phyloP scores from a whole-genome alignment of 192 early-diverging fungal species.

The Spinellus fusiger region DNA sequence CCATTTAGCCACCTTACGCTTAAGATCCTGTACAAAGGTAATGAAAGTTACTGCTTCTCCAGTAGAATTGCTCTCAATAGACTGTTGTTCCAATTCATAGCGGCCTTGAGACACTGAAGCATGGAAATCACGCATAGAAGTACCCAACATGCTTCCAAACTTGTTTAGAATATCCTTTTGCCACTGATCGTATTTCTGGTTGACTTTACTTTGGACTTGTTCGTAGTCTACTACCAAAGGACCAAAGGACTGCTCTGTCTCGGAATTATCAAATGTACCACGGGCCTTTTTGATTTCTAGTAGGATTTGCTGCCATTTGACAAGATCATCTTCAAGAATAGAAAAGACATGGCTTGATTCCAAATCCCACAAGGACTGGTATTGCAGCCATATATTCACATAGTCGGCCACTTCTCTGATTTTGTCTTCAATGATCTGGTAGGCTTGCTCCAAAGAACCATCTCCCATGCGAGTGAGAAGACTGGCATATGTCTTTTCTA shows the following conservation, averaged over 20 bases:
- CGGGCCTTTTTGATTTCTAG: constrained; percentile 92
- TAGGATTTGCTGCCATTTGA: constrained; percentile 90
- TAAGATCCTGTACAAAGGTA: constrained; percentile 93
- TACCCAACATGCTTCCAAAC: constrained; percentile 78
- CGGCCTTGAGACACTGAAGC: constrained; percentile 69
- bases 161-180: constrained; percentile 91
- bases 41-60: constrained; percentile 90
- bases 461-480: constrained; percentile 66
- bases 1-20: constrained; percentile 77
- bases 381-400: constrained; percentile 92
- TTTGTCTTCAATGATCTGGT: constrained; percentile 77
- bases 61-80: constrained; percentile 78
- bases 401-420: constrained; percentile 74
- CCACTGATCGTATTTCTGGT: constrained; percentile 96
- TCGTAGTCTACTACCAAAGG: constrained; percentile 88
- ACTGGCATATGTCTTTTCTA: constrained; percentile 62
- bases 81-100: constrained; percentile 81
- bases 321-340: constrained; percentile 82
- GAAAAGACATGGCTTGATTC: constrained; percentile 79
- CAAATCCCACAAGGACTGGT: constrained; percentile 98
- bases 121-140: constrained; percentile 79
- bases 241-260: constrained; percentile 84
- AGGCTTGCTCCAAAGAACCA: constrained; percentile 68
- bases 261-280: constrained; percentile 93
- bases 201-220: constrained; percentile 98